Percentiles rank a stretch among this genome's conserved stretches.
Conservation (phyloP, 371 early-diverging fungal species). For the Lichtheimia hyalospora region DNA sequence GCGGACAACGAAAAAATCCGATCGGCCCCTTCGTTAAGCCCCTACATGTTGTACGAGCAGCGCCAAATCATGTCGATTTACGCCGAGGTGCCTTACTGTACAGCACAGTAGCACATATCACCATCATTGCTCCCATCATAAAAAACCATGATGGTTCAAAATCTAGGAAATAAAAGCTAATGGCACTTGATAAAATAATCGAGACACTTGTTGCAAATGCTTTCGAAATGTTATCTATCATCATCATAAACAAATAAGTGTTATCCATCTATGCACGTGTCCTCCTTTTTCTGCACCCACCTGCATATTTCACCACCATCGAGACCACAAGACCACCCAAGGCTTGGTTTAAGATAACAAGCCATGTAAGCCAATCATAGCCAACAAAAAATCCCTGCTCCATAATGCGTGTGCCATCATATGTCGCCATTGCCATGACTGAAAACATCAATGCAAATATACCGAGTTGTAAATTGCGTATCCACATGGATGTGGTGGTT, state of each 20-base stretch:
- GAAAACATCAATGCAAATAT: slow-evolving; percentile 63
- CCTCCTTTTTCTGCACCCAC: not conserved
- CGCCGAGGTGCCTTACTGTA: slow-evolving; percentile 38
- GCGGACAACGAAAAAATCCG: not conserved
- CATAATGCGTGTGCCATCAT: slow-evolving; percentile 62
- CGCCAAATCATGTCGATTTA: not conserved
- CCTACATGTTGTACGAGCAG: not conserved
- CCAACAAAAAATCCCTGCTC: slow-evolving; percentile 77
- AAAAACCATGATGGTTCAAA: slow-evolving; percentile 70
- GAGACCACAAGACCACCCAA: slow-evolving; percentile 85
- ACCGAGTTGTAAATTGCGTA: slow-evolving; percentile 78
- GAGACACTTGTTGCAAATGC: slow-evolving; percentile 81
- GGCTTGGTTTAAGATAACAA: slow-evolving; percentile 78
- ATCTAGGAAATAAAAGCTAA: slow-evolving; percentile 69
- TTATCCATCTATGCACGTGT: not conserved
- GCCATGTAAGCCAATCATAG: slow-evolving; percentile 72
- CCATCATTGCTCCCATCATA: slow-evolving; percentile 66
- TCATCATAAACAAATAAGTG: not conserved
- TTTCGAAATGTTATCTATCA: slow-evolving; percentile 80
- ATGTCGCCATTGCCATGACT: slow-evolving; percentile 59
- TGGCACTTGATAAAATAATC: slow-evolving; percentile 73
- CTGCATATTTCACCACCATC: slow-evolving; percentile 83
- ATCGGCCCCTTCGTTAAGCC: not conserved
- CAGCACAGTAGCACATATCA: slow-evolving; percentile 62
- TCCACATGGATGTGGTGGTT: slow-evolving; percentile 66